These are phyloP conservation scores for Funneliformis caledonium DNA, from an alignment of 371 early-diverging fungal species.

Conservation along the genomic window DNA sequence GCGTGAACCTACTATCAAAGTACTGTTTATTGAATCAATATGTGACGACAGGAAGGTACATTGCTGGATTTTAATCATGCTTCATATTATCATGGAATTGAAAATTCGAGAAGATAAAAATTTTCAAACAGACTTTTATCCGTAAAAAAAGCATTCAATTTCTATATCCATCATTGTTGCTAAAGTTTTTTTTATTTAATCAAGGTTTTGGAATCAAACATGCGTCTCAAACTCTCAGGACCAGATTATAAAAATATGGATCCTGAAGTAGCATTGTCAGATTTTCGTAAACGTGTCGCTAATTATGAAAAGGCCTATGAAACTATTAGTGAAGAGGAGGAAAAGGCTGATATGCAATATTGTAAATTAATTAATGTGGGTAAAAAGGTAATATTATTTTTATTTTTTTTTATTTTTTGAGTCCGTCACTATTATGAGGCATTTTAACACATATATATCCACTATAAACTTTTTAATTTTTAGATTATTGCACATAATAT, in stretches of 20 bases:
- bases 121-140: neutral
- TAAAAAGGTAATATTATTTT: no score
- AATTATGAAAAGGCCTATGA: conserved; percentile 87
- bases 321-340: conserved; percentile 76
- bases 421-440: conserved; percentile 19
- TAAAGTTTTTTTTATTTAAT: neutral
- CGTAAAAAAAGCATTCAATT: neutral
- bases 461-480: neutral
- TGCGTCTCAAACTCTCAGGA: conserved; percentile 78
- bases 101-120: neutral
- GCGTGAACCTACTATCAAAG: conserved; percentile 58
- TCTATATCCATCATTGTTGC: neutral
- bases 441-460: neutral
- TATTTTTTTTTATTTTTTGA: no score
- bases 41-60: conserved; percentile 67
- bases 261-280: conserved; percentile 68
- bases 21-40: conserved; percentile 72
- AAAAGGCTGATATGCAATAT: conserved; percentile 71
- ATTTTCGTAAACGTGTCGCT: conserved; percentile 75
- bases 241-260: conserved; percentile 83
- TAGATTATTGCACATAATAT: conserved; percentile 79
- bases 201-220: conserved; percentile 73
- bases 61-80: no score
- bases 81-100: no score
- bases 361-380: conserved; percentile 87